Evolutionary conservation across 768 basidiomycete genomes (phyloP).

Genomic region (Pluteus cervinus): DNA sequence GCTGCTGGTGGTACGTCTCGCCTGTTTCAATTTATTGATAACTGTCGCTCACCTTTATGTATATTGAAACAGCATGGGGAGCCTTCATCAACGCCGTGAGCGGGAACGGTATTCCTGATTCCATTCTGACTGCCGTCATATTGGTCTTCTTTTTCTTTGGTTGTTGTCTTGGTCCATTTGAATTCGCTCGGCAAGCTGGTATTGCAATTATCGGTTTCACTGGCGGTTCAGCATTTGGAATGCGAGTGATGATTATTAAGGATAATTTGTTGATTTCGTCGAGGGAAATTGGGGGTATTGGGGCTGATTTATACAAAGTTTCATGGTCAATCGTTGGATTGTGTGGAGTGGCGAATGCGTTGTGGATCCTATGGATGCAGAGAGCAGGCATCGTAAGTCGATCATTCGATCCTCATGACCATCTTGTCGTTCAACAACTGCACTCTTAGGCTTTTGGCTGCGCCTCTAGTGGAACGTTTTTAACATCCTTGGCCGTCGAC

Average conservation of each 20-base stretch:
- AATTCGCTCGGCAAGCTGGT: constrained; percentile 41
- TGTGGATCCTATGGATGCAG: constrained; percentile 36
- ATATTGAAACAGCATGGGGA: constrained; percentile 44
- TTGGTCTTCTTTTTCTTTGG: constrained; percentile 45
- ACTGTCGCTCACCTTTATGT: constrained; percentile 2
- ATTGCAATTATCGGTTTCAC: constrained; percentile 39
- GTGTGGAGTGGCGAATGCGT: constrained; percentile 35
- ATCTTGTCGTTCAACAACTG: constrained; percentile 1
- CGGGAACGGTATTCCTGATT: constrained; percentile 43
- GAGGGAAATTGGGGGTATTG: constrained; percentile 17
- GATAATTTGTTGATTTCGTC: constrained; percentile 40
- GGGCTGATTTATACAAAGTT: no score
- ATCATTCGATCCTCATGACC: background rate
- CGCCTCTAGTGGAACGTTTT: constrained; percentile 57
- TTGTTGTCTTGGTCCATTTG: constrained; percentile 47
- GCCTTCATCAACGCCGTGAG: constrained; percentile 53
- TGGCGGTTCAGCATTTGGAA: constrained; percentile 53
- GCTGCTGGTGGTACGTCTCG: constrained; percentile 36
- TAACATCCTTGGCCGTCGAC: constrained; percentile 50
- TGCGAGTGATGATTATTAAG: constrained; percentile 47
- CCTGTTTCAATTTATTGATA: constrained; percentile 1
- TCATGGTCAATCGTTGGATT: constrained; percentile 47
- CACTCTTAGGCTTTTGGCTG: constrained; percentile 35
- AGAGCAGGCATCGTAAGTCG: constrained; percentile 45
- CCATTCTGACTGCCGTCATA: constrained; percentile 41